Percentiles rank a stretch among this genome's conserved stretches.
These are phyloP conservation scores for Elsinoe australis DNA, from an alignment of 2,329 filamentous ascomycete species.

Conservation along the genomic window DNA sequence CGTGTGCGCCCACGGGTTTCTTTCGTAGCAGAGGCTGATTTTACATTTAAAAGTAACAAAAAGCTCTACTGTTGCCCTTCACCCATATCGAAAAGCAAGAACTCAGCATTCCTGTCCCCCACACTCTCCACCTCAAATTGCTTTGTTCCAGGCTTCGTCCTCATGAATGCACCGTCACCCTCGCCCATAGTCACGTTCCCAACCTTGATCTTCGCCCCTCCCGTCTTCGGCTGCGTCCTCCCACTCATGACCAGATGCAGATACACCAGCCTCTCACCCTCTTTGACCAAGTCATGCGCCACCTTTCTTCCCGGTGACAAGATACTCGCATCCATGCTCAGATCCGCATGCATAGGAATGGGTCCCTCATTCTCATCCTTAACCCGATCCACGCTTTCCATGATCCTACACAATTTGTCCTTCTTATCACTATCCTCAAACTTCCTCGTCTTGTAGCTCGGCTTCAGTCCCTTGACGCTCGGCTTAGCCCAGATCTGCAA, in stretches of 20 bases:
- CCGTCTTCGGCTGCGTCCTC: constrained; percentile 51
- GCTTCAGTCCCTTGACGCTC: constrained; percentile 63
- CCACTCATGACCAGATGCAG: constrained; percentile 68
- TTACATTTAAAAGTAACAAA: too few species aligned
- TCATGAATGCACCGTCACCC: constrained; percentile 74
- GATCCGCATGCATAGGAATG: constrained; percentile 77
- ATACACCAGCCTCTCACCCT: constrained; percentile 63
- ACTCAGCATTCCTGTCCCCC: constrained; percentile 41
- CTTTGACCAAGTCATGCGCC: constrained; percentile 62
- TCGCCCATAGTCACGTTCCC: constrained; percentile 61
- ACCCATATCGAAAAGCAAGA: constrained; percentile 45
- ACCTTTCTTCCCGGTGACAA: constrained; percentile 59
- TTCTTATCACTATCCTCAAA: constrained; percentile 68
- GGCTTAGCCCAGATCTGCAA: constrained; percentile 84
- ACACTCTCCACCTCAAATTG: constrained; percentile 42
- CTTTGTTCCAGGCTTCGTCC: constrained; percentile 39
- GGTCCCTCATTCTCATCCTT: constrained; percentile 56
- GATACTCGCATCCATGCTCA: constrained; percentile 73
- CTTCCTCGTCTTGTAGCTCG: constrained; percentile 66
- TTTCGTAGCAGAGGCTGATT: too few species aligned
- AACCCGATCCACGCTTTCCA: constrained; percentile 64
- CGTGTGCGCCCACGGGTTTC: too few species aligned
- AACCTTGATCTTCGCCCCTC: constrained; percentile 63
- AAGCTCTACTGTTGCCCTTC: constrained; percentile 21
- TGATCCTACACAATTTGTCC: constrained; percentile 62